These are phyloP conservation scores for Tuber melanosporum DNA, from an alignment of 495 filamentous ascomycete genomes.

Conservation along the genomic window DNA sequence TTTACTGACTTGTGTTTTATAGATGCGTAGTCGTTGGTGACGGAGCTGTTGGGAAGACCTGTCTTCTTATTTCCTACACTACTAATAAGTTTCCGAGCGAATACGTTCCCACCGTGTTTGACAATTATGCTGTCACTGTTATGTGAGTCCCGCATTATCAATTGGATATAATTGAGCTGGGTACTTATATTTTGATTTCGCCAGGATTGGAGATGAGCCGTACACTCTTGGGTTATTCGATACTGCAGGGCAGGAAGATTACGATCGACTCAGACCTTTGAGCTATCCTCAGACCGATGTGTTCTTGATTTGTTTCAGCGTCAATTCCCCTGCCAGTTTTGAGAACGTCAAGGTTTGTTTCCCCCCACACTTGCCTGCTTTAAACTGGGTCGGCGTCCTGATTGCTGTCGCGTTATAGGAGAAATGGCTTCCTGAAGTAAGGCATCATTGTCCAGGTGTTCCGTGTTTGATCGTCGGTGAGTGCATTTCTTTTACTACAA, in stretches of 20 bases:
- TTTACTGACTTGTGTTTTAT: slow-evolving; percentile 21
- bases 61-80: slow-evolving; percentile 96
- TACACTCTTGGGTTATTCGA: slow-evolving; percentile 97
- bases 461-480: slow-evolving; percentile 90
- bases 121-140: slow-evolving; percentile 98
- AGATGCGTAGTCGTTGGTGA: slow-evolving; percentile 99
- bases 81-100: slow-evolving; percentile 99
- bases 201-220: slow-evolving; percentile 96
- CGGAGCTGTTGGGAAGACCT: slow-evolving; percentile 98
- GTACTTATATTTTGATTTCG: slow-evolving; percentile 7
- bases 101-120: slow-evolving; percentile 98
- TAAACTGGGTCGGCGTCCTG: background rate
- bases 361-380: background rate
- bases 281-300: slow-evolving; percentile 99
- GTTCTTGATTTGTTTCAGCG: slow-evolving; percentile 96
- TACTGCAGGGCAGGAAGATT: slow-evolving; percentile 98
- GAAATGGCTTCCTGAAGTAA: slow-evolving; percentile 98
- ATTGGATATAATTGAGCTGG: background rate
- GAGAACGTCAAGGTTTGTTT: slow-evolving; percentile 71
- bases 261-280: slow-evolving; percentile 89
- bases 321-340: slow-evolving; percentile 96
- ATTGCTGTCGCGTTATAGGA: slow-evolving; percentile 49
- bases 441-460: slow-evolving; percentile 96
- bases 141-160: slow-evolving; percentile 62
- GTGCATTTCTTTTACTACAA: background rate